Base-by-base conservation (phyloP, 306 rosid genomes). In the Begonia peltatifolia region DNA sequence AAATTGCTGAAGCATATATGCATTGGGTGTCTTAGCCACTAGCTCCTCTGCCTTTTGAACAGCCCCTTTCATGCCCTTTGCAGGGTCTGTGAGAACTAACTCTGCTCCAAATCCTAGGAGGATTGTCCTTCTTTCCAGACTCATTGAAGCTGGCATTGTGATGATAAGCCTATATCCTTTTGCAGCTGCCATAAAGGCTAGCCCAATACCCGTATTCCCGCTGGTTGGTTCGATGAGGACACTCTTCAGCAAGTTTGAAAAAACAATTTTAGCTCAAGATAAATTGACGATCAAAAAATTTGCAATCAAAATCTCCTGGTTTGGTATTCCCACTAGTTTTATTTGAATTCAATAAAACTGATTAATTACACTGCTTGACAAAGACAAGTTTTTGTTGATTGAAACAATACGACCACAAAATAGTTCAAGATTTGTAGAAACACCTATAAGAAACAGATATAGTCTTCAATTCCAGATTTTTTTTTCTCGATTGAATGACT, bases 131-230 rank as follows among this genome's bases (percentile, higher is more conserved):
- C 94, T 78, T 70, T 84, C 94, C 9, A 81, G 80, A 71, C 87
- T 81, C 90, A 84, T 81, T 14, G 87, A 84, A 67, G 90, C 82
- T 60, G 94, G 94, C 94, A 84, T 84, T 11, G 89, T 76, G 65
- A 81, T 84, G 58, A 81, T 74, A 62, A 81, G 84, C 63, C 51
- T 74, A 73, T 84, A 84, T 14, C 72, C 80, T 70, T 76, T 84
- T 35, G 87, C 84, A 12, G 94, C 87, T 15, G 94, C 90, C 76
- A 81, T 81, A 71, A 84, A 84, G 60, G 94, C 94, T 59, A 84
- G 75, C 46, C 90, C 94, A 20, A 84, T 78, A 50, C 87, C 84
- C 58, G 90, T 81, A 49, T 81, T 81, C 41, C 94, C 94, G 54
- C 87, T 81, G 58, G 90, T 81, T 44, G 89, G 87, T 64, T 84